phyloP scores from a whole-genome alignment of 805 yeast species.

The Candida insectalens region DNA sequence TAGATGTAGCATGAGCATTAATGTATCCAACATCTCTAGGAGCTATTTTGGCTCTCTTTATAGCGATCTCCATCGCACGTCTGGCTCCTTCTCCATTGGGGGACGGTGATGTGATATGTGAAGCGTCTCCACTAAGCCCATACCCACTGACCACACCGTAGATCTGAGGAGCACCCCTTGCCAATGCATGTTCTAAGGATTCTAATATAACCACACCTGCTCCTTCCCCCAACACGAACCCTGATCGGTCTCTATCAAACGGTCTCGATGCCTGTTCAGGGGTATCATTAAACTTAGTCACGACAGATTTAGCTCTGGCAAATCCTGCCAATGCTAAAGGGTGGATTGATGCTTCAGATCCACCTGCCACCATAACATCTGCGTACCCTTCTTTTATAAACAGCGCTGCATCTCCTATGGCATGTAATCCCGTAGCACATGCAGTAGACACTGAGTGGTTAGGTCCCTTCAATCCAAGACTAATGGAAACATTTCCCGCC shows the following conservation, averaged over 20 bases:
- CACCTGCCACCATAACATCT: conserved; percentile 89
- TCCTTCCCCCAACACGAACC: conserved; percentile 94
- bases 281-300: conserved; percentile 47
- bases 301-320: conserved; percentile 77
- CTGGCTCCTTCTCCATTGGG: conserved; percentile 78
- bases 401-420: conserved; percentile 87
- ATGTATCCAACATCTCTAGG: conserved; percentile 57
- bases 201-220: conserved; percentile 76
- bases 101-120: conserved; percentile 87
- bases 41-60: conserved; percentile 38
- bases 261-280: conserved; percentile 76
- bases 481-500: conserved; percentile 80
- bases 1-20: conserved; percentile 97
- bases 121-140: conserved; percentile 87
- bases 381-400: conserved; percentile 74
- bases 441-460: conserved; percentile 87
- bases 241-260: conserved; percentile 67
- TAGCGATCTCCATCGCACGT: conserved; percentile 73
- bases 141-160: conserved; percentile 81
- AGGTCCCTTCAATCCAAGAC: conserved; percentile 72
- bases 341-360: conserved; percentile 78
- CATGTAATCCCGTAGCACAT: conserved; percentile 92
- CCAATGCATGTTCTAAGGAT: conserved; percentile 61
- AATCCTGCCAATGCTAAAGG: conserved; percentile 87
- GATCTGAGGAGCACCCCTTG: conserved; percentile 54